Evolutionary conservation across 164 flowering plant species (phyloP), one percentile per base, ranked within the genome.

Genomic region (Magnolia sinica): DNA sequence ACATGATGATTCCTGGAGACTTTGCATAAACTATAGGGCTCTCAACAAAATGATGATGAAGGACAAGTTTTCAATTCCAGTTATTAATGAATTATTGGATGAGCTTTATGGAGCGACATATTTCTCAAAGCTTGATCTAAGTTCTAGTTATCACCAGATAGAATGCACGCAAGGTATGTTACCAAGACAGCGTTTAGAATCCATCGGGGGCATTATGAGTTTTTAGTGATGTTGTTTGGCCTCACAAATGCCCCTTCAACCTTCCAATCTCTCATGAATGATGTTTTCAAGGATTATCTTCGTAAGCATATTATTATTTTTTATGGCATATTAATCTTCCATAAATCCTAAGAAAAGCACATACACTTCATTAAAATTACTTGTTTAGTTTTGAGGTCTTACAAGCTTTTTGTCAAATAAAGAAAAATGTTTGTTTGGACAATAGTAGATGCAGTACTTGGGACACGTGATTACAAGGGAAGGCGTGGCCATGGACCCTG

Each of bases 181-280:
- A 27, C 29, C 29, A 27, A 27, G 29, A 27, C 2, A 1, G 29
- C 29, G 2, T 27, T 27, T 27, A 27, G 2, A 27, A 27, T 1
- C 2, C 29, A 27, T 27, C 29, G 1, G 2, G n/a, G 23, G 8
- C 27, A 7, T 14, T 72, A 23, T 8, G 74, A 61, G 13, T 61
- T 72, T 19, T 11, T 55, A 8, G 64, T 72, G 20, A 72, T 72
- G 74, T 45, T 64, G 3, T 72, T 72, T 27, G 49, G 49, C 5
- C 10, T 72, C 1, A 23, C 19, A 14, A 72, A 72, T 9, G 74
- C 64, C 7, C 74, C 74, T 20, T 27, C 29, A 27, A 72, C 65
- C 1, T 72, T 72, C 37, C 16, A 24, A 50, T n/a, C 14, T 11
- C 23, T 50, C 3, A 72, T 72, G 64, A 72, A 72, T 13, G 52